A percentile compares a stretch with the other conserved stretches of the same genome.
phyloP scores from a whole-genome alignment of 495 filamentous ascomycete genomes.

The Annulohypoxylon nitens region DNA sequence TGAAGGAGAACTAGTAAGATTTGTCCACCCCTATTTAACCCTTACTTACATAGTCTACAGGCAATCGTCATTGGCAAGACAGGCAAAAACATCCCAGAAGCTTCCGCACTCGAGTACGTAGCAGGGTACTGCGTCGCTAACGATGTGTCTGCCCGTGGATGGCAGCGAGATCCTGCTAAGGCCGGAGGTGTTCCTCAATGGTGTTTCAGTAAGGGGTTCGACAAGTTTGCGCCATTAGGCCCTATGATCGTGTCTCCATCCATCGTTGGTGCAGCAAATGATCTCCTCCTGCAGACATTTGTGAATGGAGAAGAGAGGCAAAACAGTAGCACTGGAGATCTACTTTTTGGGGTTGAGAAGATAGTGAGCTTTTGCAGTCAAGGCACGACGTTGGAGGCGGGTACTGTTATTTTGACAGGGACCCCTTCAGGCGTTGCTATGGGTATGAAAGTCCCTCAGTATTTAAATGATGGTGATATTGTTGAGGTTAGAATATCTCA shows the following conservation, averaged over 20 bases:
- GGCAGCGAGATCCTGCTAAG: background rate
- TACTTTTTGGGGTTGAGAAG: conserved; percentile 11
- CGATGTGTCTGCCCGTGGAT: background rate
- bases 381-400: conserved; percentile 4
- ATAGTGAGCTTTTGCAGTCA: conserved; percentile 12
- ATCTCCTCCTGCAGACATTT: background rate
- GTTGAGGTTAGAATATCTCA: conserved; percentile 6
- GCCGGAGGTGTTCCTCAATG: conserved; percentile 6
- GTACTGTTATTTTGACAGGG: conserved; percentile 7
- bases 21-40: background rate
- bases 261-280: background rate
- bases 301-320: conserved; percentile 9
- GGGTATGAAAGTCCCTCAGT: conserved; percentile 6
- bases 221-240: background rate
- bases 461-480: conserved; percentile 6
- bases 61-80: conserved; percentile 3
- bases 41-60: background rate
- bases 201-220: conserved; percentile 14
- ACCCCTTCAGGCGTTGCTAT: conserved; percentile 2
- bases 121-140: conserved; percentile 7
- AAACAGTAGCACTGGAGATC: background rate
- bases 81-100: conserved; percentile 4
- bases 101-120: background rate
- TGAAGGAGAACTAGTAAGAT: conserved; percentile 10
- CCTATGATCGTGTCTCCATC: conserved; percentile 1